These are phyloP conservation scores for Boletus rubropictus DNA, from an alignment of 768 basidiomycete genomes.

Conservation along the genomic window DNA sequence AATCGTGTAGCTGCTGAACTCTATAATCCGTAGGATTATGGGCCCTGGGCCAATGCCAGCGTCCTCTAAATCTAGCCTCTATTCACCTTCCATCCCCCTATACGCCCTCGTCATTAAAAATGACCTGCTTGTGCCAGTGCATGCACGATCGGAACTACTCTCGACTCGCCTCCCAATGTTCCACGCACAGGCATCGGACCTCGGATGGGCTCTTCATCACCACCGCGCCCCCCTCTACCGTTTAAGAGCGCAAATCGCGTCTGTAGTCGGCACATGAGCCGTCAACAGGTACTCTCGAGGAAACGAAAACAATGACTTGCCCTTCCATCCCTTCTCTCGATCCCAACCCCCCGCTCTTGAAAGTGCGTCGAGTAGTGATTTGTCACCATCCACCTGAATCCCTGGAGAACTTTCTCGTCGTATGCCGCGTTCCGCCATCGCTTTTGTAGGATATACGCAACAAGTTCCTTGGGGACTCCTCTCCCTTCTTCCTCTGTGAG, in stretches of 20 bases:
- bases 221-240: conserved; percentile 1
- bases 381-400: conserved; percentile 24
- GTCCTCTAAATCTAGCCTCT: neutral
- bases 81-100: neutral
- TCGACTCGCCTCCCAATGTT: conserved; percentile 20
- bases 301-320: conserved; percentile 5
- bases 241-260: conserved; percentile 7
- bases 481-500: conserved; percentile 32
- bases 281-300: neutral
- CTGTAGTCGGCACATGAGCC: conserved; percentile 7
- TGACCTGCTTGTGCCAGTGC: conserved; percentile 1
- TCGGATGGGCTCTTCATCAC: conserved; percentile 3
- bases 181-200: conserved; percentile 24
- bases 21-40: neutral
- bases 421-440: conserved; percentile 36
- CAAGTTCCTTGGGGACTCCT: conserved; percentile 18
- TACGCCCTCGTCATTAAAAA: conserved; percentile 1
- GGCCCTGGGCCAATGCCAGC: neutral
- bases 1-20: neutral
- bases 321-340: conserved; percentile 15
- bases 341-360: conserved; percentile 15
- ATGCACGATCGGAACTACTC: conserved; percentile 24
- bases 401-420: conserved; percentile 17
- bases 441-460: conserved; percentile 25
- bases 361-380: conserved; percentile 26